Conservation (phyloP, 371 early-diverging fungal genomes). For the Gilbertella persicaria region DNA sequence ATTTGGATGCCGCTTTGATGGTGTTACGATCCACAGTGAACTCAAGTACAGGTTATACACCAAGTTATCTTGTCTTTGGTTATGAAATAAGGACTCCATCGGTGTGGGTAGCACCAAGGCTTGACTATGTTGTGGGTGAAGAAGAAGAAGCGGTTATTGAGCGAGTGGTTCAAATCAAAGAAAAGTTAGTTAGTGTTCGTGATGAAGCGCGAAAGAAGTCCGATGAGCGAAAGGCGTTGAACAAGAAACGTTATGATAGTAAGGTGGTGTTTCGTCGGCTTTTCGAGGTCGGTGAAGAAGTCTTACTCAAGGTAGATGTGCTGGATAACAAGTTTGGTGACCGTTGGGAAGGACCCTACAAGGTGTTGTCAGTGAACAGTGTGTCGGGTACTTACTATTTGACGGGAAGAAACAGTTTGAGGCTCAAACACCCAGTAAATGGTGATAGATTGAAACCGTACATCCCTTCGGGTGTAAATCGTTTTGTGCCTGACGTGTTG, state of each 20-base stretch:
- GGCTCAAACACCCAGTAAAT: neutral
- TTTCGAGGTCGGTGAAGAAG: slow-evolving; percentile 15
- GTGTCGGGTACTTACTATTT: slow-evolving; percentile 9
- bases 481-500: slow-evolving; percentile 15
- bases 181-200: neutral
- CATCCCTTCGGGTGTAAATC: neutral
- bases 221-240: neutral
- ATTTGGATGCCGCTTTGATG: slow-evolving; percentile 10
- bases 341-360: slow-evolving; percentile 11
- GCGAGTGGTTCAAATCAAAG: neutral
- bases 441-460: neutral
- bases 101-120: slow-evolving; percentile 15
- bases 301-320: slow-evolving; percentile 6
- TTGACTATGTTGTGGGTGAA: slow-evolving; percentile 22
- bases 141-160: slow-evolving; percentile 4
- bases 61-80: slow-evolving; percentile 21
- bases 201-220: neutral
- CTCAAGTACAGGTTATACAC: slow-evolving; percentile 9
- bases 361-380: neutral
- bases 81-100: slow-evolving; percentile 22
- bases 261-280: neutral
- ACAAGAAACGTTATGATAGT: slow-evolving; percentile 6
- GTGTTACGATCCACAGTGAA: slow-evolving; percentile 17
- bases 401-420: slow-evolving; percentile 5
- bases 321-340: slow-evolving; percentile 8